Evolutionary conservation across 2,329 filamentous ascomycete genomes (phyloP).

Genomic region (Exophiala sideris): DNA sequence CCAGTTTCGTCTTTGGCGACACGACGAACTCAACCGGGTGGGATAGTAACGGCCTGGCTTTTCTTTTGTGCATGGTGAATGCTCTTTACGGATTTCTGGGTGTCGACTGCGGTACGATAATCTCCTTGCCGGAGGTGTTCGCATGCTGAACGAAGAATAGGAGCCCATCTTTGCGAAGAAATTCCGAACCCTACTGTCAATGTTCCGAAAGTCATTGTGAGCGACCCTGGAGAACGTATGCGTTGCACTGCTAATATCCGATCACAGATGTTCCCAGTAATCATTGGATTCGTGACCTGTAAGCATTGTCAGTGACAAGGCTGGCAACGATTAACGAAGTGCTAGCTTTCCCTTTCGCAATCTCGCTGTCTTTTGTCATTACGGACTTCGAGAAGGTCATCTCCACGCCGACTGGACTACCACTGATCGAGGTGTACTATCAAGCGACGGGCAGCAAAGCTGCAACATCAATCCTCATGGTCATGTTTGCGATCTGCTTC

Average conservation of each 20-base stretch:
- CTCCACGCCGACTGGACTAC: conserved; percentile 42
- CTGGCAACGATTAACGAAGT: background rate
- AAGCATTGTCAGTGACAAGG: background rate
- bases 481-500: conserved; percentile 37
- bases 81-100: conserved; percentile 16
- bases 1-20: conserved; percentile 33
- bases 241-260: background rate
- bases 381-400: conserved; percentile 40
- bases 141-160: too few relatives aligned
- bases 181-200: conserved; percentile 32
- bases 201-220: conserved; percentile 33
- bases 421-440: conserved; percentile 51
- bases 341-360: conserved; percentile 28
- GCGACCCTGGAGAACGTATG: background rate
- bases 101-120: background rate
- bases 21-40: conserved; percentile 41
- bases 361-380: conserved; percentile 39
- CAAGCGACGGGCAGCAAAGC: conserved; percentile 43
- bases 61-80: conserved; percentile 27
- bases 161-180: conserved; percentile 12
- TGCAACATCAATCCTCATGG: conserved; percentile 47
- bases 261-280: conserved; percentile 26
- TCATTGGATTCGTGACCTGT: conserved; percentile 35
- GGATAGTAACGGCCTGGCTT: conserved; percentile 25
- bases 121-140: too few relatives aligned